Evolutionary conservation across 2,329 filamentous ascomycete species (phyloP).

Genomic region (Zasmidium citrigriseum): DNA sequence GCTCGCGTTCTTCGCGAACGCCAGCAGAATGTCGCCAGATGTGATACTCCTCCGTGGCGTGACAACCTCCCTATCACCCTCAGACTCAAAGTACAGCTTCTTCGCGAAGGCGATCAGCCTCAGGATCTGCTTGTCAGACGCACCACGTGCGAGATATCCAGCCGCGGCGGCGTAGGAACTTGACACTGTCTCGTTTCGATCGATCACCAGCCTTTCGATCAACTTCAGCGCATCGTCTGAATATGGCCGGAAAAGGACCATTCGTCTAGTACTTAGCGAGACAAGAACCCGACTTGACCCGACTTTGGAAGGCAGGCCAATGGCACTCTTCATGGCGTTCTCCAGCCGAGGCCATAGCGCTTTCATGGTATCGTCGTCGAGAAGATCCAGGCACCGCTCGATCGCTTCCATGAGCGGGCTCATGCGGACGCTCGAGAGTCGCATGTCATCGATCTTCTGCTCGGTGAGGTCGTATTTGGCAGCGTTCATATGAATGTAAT

Average conservation of each 20-base stretch:
- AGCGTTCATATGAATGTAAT: constrained; percentile 89
- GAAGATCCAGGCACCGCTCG: constrained; percentile 80
- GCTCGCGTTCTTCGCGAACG: constrained; percentile 81
- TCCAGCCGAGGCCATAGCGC: constrained; percentile 72
- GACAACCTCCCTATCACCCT: constrained; percentile 63
- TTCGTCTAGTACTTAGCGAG: constrained; percentile 79
- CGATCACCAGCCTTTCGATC: constrained; percentile 78
- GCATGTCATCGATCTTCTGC: constrained; percentile 85
- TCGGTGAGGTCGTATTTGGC: constrained; percentile 80
- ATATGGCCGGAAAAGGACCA: constrained; percentile 71
- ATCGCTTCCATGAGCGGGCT: constrained; percentile 93
- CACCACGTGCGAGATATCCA: constrained; percentile 75
- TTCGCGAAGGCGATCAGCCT: constrained; percentile 58
- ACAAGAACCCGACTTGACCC: constrained; percentile 84
- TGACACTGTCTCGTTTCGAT: constrained; percentile 91
- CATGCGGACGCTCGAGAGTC: constrained; percentile 76
- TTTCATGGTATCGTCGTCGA: constrained; percentile 77
- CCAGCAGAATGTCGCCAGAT: constrained; percentile 78
- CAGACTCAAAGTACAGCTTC: constrained; percentile 76
- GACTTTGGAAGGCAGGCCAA: constrained; percentile 92
- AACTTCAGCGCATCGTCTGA: constrained; percentile 74
- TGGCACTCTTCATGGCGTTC: constrained; percentile 76
- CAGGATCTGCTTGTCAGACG: constrained; percentile 60
- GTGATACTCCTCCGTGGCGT: constrained; percentile 57
- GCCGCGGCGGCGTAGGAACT: constrained; percentile 83